phyloP scores from a whole-genome alignment of 495 filamentous ascomycete genomes.

The Daldinia grandis region DNA sequence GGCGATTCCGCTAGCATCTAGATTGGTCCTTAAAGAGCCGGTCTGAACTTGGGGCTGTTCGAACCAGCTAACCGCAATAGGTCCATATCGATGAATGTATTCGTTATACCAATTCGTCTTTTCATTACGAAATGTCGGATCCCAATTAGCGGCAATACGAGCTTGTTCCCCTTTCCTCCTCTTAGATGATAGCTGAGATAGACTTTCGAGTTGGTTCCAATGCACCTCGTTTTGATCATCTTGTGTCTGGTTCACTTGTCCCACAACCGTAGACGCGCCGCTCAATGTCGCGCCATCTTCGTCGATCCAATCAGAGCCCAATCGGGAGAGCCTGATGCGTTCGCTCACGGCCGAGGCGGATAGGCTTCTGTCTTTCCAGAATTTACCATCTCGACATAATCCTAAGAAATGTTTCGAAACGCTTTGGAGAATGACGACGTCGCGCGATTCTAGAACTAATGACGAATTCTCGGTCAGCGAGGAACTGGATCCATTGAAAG shows the following conservation, averaged over 20 bases:
- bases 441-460: slow-evolving; percentile 71
- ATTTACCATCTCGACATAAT: slow-evolving; percentile 75
- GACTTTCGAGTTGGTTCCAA: slow-evolving; percentile 28
- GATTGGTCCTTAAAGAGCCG: slow-evolving; percentile 43
- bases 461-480: slow-evolving; percentile 6
- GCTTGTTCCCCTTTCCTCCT: slow-evolving; percentile 57
- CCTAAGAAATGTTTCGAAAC: slow-evolving; percentile 71
- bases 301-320: slow-evolving; percentile 46
- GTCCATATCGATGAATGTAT: slow-evolving; percentile 83
- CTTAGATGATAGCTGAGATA: slow-evolving; percentile 33
- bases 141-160: slow-evolving; percentile 77
- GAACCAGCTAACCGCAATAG: slow-evolving; percentile 78
- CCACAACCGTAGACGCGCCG: slow-evolving; percentile 48
- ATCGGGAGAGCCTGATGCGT: slow-evolving; percentile 51
- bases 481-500: background rate
- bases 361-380: slow-evolving; percentile 82
- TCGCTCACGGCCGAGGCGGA: slow-evolving; percentile 67
- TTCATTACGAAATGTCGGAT: slow-evolving; percentile 75
- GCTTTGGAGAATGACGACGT: slow-evolving; percentile 75
- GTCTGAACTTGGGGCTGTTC: slow-evolving; percentile 62
- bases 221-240: slow-evolving; percentile 41
- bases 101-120: slow-evolving; percentile 84
- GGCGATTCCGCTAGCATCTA: slow-evolving; percentile 72
- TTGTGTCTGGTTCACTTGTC: slow-evolving; percentile 41
- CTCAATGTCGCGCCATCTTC: slow-evolving; percentile 43